Conservation (phyloP, 73 alveolate genomes). For the Paramecium biaurelia region DNA sequence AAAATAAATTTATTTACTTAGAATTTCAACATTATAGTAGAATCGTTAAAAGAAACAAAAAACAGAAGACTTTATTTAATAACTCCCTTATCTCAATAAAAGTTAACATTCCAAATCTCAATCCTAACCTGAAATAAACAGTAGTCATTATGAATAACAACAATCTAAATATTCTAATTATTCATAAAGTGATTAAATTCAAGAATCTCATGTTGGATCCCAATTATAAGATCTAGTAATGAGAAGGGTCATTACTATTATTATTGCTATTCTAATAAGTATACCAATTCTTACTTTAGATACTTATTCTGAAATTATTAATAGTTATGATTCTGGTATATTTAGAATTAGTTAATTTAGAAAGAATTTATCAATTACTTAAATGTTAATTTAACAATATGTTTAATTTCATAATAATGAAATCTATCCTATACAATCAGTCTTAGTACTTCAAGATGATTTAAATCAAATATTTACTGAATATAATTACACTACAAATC, state of each 20-base stretch:
- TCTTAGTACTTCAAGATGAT: not conserved
- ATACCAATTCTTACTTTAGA: conserved; percentile 71
- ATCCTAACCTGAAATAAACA: not conserved
- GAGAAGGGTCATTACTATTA: conserved; percentile 86
- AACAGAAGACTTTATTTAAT: not conserved
- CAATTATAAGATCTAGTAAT: conserved; percentile 87
- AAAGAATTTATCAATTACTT: not conserved
- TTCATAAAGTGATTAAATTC: not conserved
- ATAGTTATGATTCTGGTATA: conserved; percentile 55
- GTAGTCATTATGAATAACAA: not conserved
- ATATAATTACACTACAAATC: not conserved
- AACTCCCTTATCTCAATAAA: not conserved
- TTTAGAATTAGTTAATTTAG: not conserved
- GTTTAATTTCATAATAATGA: not conserved
- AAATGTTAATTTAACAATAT: not conserved
- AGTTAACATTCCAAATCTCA: not conserved
- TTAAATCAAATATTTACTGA: not conserved
- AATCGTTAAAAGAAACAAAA: not conserved
- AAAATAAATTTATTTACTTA: not conserved
- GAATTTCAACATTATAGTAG: not conserved
- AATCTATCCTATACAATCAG: not conserved
- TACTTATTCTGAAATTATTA: conserved; percentile 67
- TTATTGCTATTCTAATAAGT: conserved; percentile 80
- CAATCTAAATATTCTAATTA: not conserved
- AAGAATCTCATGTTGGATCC: conserved; percentile 93